Base-by-base conservation (phyloP, 371 early-diverging fungal genomes). In the Mucor lusitanicus region DNA sequence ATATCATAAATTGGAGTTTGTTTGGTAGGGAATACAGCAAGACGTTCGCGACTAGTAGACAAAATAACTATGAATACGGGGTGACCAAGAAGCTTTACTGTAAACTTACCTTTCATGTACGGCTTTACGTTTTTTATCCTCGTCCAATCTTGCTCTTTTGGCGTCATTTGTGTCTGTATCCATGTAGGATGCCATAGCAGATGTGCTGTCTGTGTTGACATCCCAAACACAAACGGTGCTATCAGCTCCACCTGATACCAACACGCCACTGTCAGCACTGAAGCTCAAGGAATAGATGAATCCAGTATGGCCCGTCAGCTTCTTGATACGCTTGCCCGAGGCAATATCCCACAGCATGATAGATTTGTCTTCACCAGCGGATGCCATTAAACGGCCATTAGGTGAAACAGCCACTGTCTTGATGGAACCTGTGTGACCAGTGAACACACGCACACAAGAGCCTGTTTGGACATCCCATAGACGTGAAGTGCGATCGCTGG, bases 261-360 rank as follows among this genome's bases (percentile, higher is more conserved):
- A 80, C 32, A 98, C 78, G 50, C 79, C 88, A 37, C 94, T 92
- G 68, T 95, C 95, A 23, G 86, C 80, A 70, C 92, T 93, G 75
- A 99, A 99, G 17, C 82, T 90, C 17, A 98, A 89, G 32, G 97
- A 93, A 67, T 95, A 91, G 3, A 99, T 87, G 13, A 90, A 84
- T 5, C 88, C 90, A n/a, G 89, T 88, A 73, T 99, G 99, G 1
- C 97, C 99, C 6, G 81, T 76, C 87, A 95, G 84, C 59, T 79
- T 83, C 63, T 95, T 93, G 74, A 97, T 84, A 56, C 88, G 80
- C 63, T 87, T 89, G 3, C 97, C 97, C 3, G 90, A 90, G n/a
- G 91, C 94, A n/a, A 99, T 81, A 76, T 99, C 99, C 99, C 99
- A 99, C 7, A 99, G 78, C 65, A 85, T 87, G 67, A 99, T 89